Evolutionary conservation across 169 alveolate genomes (phyloP), one percentile per base, ranked within the genome.

Genomic region (Plasmodium yoelii): DNA sequence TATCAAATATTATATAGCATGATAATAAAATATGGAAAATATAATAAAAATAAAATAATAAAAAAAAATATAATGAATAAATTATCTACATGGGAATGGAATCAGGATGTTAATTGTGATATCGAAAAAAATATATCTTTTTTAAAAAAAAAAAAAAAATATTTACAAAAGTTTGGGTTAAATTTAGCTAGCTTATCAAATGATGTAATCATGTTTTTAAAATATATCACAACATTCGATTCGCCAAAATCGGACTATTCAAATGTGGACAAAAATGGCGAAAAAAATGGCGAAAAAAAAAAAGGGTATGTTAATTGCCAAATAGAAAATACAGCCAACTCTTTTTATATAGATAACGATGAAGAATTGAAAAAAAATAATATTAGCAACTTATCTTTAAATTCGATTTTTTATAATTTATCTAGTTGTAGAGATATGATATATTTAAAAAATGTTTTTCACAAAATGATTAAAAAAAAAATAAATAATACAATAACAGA

Each of bases 81-180:
- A 28, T n/a, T 18, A 7, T 44, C 51, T 24, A 18, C 53, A 19
- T 34, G 42, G 42, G 42, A 34, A 34, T 34, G 42, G 42, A 57
- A 10, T 7, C 13, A 56, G 1, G 12, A 39, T 5, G 39, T 39
- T 59, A 59, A 51, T 46, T 6, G 47, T n/a, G 82, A 80, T 12
- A 47, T 82, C 7, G 82, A 55, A 60, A 82, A 56, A 22, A n/a
- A 13, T 7, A 39, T 82, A 28, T 59, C 56, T 10, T 28, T 19
- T 12, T 6, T 34, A 13, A 82, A 67, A 42, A 82, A 51, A 49
- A 82, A 51, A 49, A 82, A 82, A 26, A 55, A 55, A 18, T 65
- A 67, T 67, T 53, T 82, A 18, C 60, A 56, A 55, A 65, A 65
- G 28, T 82, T 82, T 34, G 90, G 90, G 0, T 18, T 82, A 53